These are phyloP conservation scores for Globisporangium echinulatum DNA, from an alignment of 352 stramenopile species.

Conservation along the genomic window DNA sequence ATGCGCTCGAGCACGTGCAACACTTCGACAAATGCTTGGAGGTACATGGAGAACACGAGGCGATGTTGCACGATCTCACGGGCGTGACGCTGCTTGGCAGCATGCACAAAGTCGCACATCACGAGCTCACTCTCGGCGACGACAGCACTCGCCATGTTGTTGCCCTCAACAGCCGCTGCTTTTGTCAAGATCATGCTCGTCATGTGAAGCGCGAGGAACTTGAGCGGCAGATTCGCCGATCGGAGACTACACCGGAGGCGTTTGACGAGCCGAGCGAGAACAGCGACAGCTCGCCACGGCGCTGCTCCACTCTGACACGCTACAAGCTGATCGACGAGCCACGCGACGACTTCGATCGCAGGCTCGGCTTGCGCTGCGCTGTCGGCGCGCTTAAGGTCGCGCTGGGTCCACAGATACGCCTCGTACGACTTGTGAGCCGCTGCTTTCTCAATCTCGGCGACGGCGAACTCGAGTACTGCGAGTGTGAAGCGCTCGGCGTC, in stretches of 20 bases:
- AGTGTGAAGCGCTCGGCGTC: conserved; percentile 7
- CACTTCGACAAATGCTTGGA: conserved; percentile 63
- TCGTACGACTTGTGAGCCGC: conserved; percentile 42
- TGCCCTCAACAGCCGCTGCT: not conserved
- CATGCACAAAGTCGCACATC: conserved; percentile 33
- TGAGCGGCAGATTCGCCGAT: conserved; percentile 56
- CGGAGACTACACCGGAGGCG: conserved; percentile 27
- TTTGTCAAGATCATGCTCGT: conserved; percentile 37
- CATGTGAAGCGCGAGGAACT: conserved; percentile 42
- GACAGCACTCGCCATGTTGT: conserved; percentile 5
- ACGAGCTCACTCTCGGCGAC: conserved; percentile 14
- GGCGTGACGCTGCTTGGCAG: conserved; percentile 38
- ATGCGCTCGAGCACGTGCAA: conserved; percentile 21
- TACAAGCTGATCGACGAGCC: conserved; percentile 52
- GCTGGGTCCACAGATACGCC: conserved; percentile 73
- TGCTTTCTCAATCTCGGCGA: conserved; percentile 59
- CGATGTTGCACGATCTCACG: conserved; percentile 59
- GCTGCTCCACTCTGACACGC: not conserved
- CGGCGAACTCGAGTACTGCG: conserved; percentile 39
- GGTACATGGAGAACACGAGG: conserved; percentile 57
- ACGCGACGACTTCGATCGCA: conserved; percentile 69
- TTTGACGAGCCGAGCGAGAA: conserved; percentile 11
- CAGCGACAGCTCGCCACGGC: conserved; percentile 4
- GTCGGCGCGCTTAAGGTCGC: conserved; percentile 49
- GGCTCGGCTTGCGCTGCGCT: conserved; percentile 40